A percentile compares a stretch with the other conserved stretches of the same genome.
Conservation (phyloP, 106 monocot species). For the Hemerocallis citrina region DNA sequence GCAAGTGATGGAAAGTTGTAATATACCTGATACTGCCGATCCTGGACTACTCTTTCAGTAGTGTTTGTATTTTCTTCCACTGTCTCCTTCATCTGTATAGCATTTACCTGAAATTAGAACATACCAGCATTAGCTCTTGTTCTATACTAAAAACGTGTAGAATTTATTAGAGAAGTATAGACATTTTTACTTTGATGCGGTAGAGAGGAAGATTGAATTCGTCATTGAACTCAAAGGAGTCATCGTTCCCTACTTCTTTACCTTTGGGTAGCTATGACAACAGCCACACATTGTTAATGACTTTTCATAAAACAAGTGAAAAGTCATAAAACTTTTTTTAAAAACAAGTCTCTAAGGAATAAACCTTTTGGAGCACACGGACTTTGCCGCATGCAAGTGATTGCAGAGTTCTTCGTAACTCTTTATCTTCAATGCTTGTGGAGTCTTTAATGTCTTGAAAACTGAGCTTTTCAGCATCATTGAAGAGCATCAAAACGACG, state of each 20-base stretch:
- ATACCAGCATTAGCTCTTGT: slow-evolving; percentile 14
- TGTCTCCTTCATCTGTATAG: slow-evolving; percentile 99
- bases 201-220: slow-evolving; percentile 91
- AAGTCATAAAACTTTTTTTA: neutral
- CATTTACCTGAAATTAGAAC: slow-evolving; percentile 74
- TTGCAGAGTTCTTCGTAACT: slow-evolving; percentile 87
- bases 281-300: neutral
- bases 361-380: slow-evolving; percentile 93
- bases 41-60: slow-evolving; percentile 95
- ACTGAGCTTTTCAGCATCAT: slow-evolving; percentile 78
- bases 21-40: slow-evolving; percentile 94
- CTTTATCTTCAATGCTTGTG: slow-evolving; percentile 89
- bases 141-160: neutral
- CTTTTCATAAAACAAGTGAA: neutral
- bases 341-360: slow-evolving; percentile 7
- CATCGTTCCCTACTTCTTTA: slow-evolving; percentile 83
- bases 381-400: slow-evolving; percentile 99
- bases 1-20: too few relatives aligned
- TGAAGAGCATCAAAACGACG: slow-evolving; percentile 97
- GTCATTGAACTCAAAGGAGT: slow-evolving; percentile 85
- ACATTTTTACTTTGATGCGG: slow-evolving; percentile 77
- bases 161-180: neutral
- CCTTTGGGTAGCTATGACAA: slow-evolving; percentile 75
- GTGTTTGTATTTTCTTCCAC: slow-evolving; percentile 99
- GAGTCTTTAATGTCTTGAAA: slow-evolving; percentile 96